Base-by-base conservation (phyloP, 306 rosid species). In the Mimosa pudica region DNA sequence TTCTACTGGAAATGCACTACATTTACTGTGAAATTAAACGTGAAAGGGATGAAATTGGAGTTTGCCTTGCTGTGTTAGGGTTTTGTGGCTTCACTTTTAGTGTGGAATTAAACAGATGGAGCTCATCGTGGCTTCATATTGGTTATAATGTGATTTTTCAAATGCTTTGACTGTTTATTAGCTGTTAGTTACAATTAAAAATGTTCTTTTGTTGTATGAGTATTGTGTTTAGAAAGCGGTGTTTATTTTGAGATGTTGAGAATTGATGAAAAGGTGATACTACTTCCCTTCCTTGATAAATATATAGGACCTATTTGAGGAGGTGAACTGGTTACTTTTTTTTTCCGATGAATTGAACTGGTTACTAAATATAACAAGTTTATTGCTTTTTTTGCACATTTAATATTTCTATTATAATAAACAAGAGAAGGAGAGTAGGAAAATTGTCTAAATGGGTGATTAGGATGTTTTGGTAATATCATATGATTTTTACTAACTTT, bases 131-230 rank as follows among this genome's bases (percentile, higher is more conserved):
- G 17, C 17, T 55, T 8, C 13, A 14, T 38, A 63, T 24, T 70
- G 57, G 24, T 24, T 42, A 4, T 55, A 10, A 33, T 36, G 20
- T 68, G 41, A 32, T 20, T 61, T 42, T 70, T 32, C 20, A 20
- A 66, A 80, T 63, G 42, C 62, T 70, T 70, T 72, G 45, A 16
- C 54, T 5, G 44, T 20, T 68, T 48, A 44, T 78, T 46, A 52
- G 10, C 47, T 66, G 10, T 14, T 46, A 6, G 62, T 74, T 77
- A 14, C 17, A 38, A 47, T 65, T 65, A 0, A 32, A 32, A 71
- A 45, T 79, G 63, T 20, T 62, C 1, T 74, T 36, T 61, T 80
- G 49, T 73, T 57, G 4, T 57, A 24, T 24, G 30, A 24, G 30
- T 24, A 4, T 32, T 11, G 41, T 71, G 41, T 32, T 55, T 10